phyloP scores from a whole-genome alignment of 1,284 basidiomycete species.

The Ceratobasidium sp. region DNA sequence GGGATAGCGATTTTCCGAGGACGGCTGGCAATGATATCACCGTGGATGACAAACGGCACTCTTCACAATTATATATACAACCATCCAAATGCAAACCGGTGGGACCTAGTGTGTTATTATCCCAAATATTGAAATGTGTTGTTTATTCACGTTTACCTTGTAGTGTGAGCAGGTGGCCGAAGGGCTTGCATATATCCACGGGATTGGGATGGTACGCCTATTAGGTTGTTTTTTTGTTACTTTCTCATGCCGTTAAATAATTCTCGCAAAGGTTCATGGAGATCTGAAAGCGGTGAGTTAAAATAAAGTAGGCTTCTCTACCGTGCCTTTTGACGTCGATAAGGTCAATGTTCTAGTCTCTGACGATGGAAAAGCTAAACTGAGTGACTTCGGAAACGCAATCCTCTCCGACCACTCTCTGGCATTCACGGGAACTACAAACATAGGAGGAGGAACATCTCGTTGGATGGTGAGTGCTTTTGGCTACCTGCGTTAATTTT shows the following conservation, averaged over 20 bases:
- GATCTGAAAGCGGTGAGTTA: conserved; percentile 7
- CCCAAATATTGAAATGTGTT: neutral
- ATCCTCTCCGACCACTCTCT: neutral
- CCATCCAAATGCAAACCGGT: neutral
- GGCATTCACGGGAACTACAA: neutral
- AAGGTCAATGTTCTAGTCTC: conserved; percentile 17
- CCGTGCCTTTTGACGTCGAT: neutral
- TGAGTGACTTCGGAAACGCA: neutral
- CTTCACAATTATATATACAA: neutral
- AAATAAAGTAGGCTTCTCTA: too few species aligned
- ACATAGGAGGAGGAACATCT: conserved; percentile 2
- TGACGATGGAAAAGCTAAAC: neutral
- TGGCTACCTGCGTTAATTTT: neutral
- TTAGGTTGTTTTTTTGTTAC: neutral
- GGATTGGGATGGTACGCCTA: neutral
- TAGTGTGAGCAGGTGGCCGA: conserved; percentile 23
- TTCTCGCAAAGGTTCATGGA: neutral
- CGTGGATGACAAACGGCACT: conserved; percentile 17
- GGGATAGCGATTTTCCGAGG: conserved; percentile 13
- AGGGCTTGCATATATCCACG: conserved; percentile 7
- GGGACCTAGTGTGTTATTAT: conserved; percentile 1
- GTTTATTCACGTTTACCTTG: neutral
- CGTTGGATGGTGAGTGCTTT: conserved; percentile 1
- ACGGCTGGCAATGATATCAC: conserved; percentile 9
- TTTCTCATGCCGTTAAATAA: too few species aligned